Percentiles rank a stretch among this genome's conserved stretches.
These are phyloP conservation scores for Scedosporium boydii DNA, from an alignment of 2,329 filamentous ascomycete species.

Conservation along the genomic window DNA sequence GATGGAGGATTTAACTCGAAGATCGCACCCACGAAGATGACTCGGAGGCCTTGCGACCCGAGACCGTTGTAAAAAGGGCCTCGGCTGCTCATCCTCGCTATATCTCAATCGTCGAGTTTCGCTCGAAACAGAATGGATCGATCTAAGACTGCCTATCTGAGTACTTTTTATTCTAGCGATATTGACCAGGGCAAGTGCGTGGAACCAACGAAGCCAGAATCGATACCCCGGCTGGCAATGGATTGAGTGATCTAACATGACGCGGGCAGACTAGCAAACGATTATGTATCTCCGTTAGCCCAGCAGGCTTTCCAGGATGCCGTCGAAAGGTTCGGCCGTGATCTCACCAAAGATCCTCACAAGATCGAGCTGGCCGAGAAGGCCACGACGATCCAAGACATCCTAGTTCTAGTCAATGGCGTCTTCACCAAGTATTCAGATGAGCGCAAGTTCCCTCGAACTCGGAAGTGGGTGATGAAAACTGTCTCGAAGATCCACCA, in stretches of 20 bases:
- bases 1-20: too few species aligned
- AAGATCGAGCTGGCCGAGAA: not conserved
- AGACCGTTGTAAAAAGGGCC: not conserved
- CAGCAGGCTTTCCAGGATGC: not conserved
- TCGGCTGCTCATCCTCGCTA: not conserved
- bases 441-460: not conserved
- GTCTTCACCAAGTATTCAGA: not conserved
- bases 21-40: too few species aligned
- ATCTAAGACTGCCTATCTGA: not conserved
- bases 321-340: not conserved
- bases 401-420: not conserved
- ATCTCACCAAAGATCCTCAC: not conserved
- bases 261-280: not conserved
- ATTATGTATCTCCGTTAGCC: not conserved
- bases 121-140: not conserved
- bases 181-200: not conserved
- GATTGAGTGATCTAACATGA: too few species aligned
- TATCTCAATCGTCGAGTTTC: not conserved
- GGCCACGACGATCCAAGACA: not conserved
- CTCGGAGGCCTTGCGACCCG: too few species aligned
- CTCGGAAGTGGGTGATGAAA: not conserved
- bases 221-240: not conserved
- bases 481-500: constrained; percentile 6
- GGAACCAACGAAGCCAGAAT: not conserved
- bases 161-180: not conserved